These are phyloP conservation scores for Aphanocladium album DNA, from an alignment of 2,329 filamentous ascomycete genomes.

Conservation along the genomic window DNA sequence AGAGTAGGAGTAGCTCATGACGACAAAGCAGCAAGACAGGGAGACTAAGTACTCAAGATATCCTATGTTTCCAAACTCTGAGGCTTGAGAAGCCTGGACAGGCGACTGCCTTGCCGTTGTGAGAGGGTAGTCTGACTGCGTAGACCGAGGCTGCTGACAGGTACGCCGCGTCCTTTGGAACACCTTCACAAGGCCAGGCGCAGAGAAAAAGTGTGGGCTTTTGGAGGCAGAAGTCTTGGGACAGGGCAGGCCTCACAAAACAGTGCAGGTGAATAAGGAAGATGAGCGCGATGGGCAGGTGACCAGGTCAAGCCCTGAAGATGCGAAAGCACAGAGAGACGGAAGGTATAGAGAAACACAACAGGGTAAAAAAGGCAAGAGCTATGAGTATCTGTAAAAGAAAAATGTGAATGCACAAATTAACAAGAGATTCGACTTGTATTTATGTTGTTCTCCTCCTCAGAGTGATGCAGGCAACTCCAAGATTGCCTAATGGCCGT, in stretches of 20 bases:
- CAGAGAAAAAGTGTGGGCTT: conserved; percentile 2
- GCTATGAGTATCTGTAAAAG: no score
- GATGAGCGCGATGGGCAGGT: conserved; percentile 2
- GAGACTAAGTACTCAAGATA: neutral
- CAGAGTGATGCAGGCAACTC: neutral
- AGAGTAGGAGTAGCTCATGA: neutral
- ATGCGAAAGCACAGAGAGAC: neutral
- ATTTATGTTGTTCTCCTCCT: neutral
- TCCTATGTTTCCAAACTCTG: neutral
- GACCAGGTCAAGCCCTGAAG: conserved; percentile 1
- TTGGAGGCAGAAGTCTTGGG: neutral
- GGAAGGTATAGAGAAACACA: neutral
- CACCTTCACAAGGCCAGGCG: conserved; percentile 1
- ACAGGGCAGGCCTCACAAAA: neutral
- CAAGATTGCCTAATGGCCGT: neutral
- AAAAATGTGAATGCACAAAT: no score
- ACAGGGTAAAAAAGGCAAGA: neutral
- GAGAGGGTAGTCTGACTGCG: conserved; percentile 10
- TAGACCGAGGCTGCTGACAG: conserved; percentile 8
- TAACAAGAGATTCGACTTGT: neutral
- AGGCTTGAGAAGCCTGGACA: neutral
- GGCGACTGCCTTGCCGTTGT: neutral
- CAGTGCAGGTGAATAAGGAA: neutral
- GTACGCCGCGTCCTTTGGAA: neutral
- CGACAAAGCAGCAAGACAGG: neutral